phyloP scores from a whole-genome alignment of 2,329 filamentous ascomycete species.

The Malbranchea zuffiana region DNA sequence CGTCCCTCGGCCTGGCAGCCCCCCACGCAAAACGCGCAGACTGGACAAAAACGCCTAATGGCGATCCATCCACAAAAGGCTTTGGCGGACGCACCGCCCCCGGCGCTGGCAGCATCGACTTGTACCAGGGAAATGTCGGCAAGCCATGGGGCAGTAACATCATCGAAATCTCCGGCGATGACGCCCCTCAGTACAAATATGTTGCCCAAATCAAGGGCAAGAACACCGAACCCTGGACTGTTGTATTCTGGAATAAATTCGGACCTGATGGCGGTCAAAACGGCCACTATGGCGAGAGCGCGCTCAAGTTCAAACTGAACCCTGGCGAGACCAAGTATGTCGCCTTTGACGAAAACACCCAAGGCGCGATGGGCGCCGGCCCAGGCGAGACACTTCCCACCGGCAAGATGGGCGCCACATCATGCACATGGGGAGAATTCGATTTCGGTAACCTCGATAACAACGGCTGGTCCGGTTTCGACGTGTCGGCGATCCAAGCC shows the following conservation, averaged over 20 bases:
- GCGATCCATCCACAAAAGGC: conserved; percentile 21
- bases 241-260: conserved; percentile 34
- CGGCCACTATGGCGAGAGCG: conserved; percentile 28
- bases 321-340: conserved; percentile 29
- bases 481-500: conserved; percentile 31
- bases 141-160: conserved; percentile 34
- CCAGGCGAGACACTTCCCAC: conserved; percentile 21
- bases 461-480: conserved; percentile 28
- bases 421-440: conserved; percentile 35
- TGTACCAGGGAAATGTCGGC: conserved; percentile 28
- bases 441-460: conserved; percentile 27
- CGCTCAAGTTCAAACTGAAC: conserved; percentile 23
- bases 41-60: conserved; percentile 19
- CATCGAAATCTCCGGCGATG: conserved; percentile 25
- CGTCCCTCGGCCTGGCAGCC: conserved; percentile 27
- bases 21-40: conserved; percentile 14
- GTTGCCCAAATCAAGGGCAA: conserved; percentile 26
- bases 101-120: conserved; percentile 14
- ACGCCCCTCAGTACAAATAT: conserved; percentile 28
- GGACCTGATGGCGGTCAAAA: conserved; percentile 25
- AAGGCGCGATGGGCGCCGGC: conserved; percentile 27
- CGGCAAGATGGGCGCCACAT: conserved; percentile 22
- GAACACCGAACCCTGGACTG: conserved; percentile 24
- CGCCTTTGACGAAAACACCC: conserved; percentile 28
- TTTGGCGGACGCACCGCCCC: conserved; percentile 24